Evolutionary conservation across 306 rosid species (phyloP), one percentile per base, ranked within the genome.

Genomic region (Erythrophleum fordii): DNA sequence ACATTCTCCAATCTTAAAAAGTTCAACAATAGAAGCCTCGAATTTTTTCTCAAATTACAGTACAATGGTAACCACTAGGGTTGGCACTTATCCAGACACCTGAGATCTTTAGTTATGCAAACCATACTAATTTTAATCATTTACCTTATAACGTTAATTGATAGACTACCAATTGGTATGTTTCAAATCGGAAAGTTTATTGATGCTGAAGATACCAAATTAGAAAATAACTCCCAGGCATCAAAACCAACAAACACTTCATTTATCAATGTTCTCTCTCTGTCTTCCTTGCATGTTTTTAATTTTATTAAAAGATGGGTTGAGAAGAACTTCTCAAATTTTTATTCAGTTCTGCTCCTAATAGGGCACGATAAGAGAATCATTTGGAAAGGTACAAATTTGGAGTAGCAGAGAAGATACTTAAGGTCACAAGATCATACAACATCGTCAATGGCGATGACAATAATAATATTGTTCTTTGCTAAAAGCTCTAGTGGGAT

Each of bases 361-460:
- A 17, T 28, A 5, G 34, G n/a, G 45, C 73, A 6, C 41, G 28
- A 72, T 48, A 59, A 35, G 78, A 17, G 16, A 48, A 71, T 71
- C 60, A 48, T 29, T 17, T 26, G 26, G 42, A 49, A 18, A 6
- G 44, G 23, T 29, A 29, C 10, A 71, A 48, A 72, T 49, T 29
- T 51, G 11, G 59, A 65, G 25, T 17, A 64, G 69, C 13, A 34
- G 14, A 31, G 18, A 62, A 10, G 39, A 39, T 17, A 8, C 70
- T 0, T 31, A 31, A 16, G 14, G 35, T 34, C 68, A 34, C 70
- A 64, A 10, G 11, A 9, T 53, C 71, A 8, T 65, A 81, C 76
- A 86, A 72, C 70, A 84, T 75, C 83, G 65, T 11, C 35, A 22
- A 88, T 87, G 23, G 13, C 10, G 12, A 48, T 87, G 80, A 49